Evolutionary conservation across 2,329 filamentous ascomycete genomes (phyloP).

Genomic region (Ceratocystiopsis brevicomis): DNA sequence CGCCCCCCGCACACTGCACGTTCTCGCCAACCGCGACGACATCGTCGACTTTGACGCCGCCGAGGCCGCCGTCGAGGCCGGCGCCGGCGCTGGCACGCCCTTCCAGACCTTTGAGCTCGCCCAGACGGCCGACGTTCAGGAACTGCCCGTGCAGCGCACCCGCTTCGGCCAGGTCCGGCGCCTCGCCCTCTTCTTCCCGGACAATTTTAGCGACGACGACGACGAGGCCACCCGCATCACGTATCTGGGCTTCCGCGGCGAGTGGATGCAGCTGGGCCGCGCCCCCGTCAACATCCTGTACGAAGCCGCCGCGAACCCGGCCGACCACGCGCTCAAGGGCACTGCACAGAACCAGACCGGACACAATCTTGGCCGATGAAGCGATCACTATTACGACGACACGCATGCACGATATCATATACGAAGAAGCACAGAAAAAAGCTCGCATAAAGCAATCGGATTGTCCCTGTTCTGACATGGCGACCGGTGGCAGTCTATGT

Average conservation of each 20-base stretch:
- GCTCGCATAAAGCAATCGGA: no score
- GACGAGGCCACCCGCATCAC: constrained; percentile 62
- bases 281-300: constrained; percentile 78
- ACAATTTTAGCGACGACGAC: constrained; percentile 69
- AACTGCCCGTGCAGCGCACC: constrained; percentile 72
- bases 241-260: constrained; percentile 85
- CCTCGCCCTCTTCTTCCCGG: constrained; percentile 71
- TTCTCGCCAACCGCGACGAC: constrained; percentile 74
- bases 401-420: no score
- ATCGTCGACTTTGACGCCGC: constrained; percentile 67
- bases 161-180: constrained; percentile 72
- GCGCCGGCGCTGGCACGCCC: constrained; percentile 14
- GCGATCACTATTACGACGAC: no score
- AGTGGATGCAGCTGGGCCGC: constrained; percentile 72
- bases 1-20: constrained; percentile 65
- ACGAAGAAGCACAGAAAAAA: no score
- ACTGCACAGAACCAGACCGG: constrained; percentile 27
- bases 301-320: constrained; percentile 82
- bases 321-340: constrained; percentile 57
- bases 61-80: constrained; percentile 26
- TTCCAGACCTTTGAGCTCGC: constrained; percentile 56
- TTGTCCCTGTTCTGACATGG: background rate
- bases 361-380: no score
- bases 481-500: constrained; percentile 3
- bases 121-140: constrained; percentile 65